Evolutionary conservation across 75 land plant species (phyloP).

Genomic region (Picea glauca): DNA sequence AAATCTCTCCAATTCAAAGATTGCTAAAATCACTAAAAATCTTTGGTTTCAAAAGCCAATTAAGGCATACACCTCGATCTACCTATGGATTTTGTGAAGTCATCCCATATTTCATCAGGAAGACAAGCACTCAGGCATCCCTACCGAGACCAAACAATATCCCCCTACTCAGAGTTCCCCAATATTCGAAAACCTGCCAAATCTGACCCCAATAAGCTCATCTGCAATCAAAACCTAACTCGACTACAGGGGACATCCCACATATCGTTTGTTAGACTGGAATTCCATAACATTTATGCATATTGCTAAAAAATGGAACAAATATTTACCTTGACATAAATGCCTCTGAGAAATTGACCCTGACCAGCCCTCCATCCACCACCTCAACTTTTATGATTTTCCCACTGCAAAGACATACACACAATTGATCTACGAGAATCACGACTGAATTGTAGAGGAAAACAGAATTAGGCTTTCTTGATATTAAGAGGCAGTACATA

Average conservation of each 20-base stretch:
- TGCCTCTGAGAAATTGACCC: background rate
- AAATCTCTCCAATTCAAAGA: background rate
- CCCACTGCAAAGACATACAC: conserved; percentile 20
- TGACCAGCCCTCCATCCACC: conserved; percentile 44
- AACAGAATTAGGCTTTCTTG: too few species aligned
- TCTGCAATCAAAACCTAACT: background rate
- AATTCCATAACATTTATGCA: background rate
- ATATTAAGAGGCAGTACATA: background rate
- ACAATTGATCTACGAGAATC: background rate
- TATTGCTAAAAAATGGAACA: background rate
- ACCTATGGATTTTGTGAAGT: background rate
- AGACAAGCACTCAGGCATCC: background rate
- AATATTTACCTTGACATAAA: background rate
- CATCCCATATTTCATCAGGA: background rate
- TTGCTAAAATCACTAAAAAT: background rate
- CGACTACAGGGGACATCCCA: background rate
- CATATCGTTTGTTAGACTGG: background rate
- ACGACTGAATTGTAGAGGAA: too few species aligned
- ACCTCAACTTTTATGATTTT: conserved; percentile 34
- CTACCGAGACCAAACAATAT: background rate
- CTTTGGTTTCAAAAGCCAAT: background rate
- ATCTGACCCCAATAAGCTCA: background rate
- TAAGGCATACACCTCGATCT: background rate
- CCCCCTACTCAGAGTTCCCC: background rate
- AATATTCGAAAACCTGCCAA: conserved; percentile 2